phyloP scores from a whole-genome alignment of 352 stramenopile genomes.

The Phytophthora uliginosa region DNA sequence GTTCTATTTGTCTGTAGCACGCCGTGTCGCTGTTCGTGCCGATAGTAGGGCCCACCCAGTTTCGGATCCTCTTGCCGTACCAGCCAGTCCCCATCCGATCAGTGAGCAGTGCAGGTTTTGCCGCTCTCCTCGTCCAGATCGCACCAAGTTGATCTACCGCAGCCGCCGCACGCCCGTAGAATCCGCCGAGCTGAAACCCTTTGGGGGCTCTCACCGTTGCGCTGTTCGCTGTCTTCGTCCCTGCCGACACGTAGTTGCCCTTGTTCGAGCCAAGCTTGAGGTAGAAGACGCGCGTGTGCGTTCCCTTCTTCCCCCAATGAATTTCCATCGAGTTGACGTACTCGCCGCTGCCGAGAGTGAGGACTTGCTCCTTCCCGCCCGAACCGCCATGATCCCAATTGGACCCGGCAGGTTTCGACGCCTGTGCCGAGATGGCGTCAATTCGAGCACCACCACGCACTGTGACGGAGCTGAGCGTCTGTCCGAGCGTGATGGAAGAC shows the following conservation, averaged over 20 bases:
- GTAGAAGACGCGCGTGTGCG: slow-evolving; percentile 22
- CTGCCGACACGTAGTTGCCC: slow-evolving; percentile 19
- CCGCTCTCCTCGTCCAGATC: slow-evolving; percentile 36
- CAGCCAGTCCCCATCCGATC: slow-evolving; percentile 34
- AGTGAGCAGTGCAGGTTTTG: slow-evolving; percentile 18
- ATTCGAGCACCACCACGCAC: slow-evolving; percentile 22
- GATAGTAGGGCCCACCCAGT: slow-evolving; percentile 35
- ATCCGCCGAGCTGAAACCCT: slow-evolving; percentile 37
- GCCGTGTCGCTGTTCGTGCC: slow-evolving; percentile 19
- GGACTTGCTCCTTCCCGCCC: slow-evolving; percentile 6
- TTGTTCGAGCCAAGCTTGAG: slow-evolving; percentile 27
- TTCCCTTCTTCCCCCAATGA: slow-evolving; percentile 27
- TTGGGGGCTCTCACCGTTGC: slow-evolving; percentile 15
- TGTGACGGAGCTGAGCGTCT: slow-evolving; percentile 29
- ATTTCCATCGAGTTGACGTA: slow-evolving; percentile 38
- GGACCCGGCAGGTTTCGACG: background rate
- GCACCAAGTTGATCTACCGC: slow-evolving; percentile 32
- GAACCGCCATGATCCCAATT: slow-evolving; percentile 31
- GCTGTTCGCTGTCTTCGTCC: slow-evolving; percentile 18
- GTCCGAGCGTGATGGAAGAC: slow-evolving; percentile 17
- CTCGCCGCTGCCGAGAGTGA: slow-evolving; percentile 20
- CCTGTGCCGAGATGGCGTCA: slow-evolving; percentile 16
- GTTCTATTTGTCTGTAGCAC: slow-evolving; percentile 24
- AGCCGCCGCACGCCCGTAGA: slow-evolving; percentile 27
- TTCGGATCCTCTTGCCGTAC: slow-evolving; percentile 39